Evolutionary conservation across 768 basidiomycete genomes (phyloP), one percentile per base, ranked within the genome.

Genomic region (Mycena epipterygia): DNA sequence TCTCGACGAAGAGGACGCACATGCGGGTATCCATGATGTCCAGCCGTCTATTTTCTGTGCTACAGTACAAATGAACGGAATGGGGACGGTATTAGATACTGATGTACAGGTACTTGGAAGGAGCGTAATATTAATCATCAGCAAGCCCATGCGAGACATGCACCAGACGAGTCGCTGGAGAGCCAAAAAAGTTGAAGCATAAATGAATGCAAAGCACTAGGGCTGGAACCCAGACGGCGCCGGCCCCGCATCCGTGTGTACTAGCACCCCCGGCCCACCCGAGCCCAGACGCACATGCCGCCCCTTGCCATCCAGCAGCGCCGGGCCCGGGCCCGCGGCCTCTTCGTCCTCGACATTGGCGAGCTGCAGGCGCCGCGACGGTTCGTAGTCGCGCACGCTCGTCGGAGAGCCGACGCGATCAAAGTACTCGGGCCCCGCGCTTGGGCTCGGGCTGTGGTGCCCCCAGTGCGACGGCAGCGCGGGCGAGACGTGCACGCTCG

Each of bases 321-420:
- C 48, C 19, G 57, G 51, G 2, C 53, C 42, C 23, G 42, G 27
- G 7, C 59, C 58, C 29, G 33, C 39, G 7, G 57, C 41, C 23
- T 66, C 72, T 8, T 35, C 62, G 30, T 70, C 68, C 5, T 62
- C 68, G 16, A 62, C 77, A 60, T 86, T 86, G 17, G 81, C 82
- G 4, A 86, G 80, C 58, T 84, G 84, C 51, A 86, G 73, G 52
- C 73, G 68, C 17, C 74, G 73, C n/a, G 78, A 79, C 33, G 76
- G 80, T 64, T 73, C 68, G 44, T 64, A 66, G 61, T 86, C 82
- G 64, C 81, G 81, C 64, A 84, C 68, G 69, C 82, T 84, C 66
- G 81, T 80, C n/a, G 85, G 85, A 67, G 83, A 86, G 8, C 84
- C 84, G 0, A 81, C 70, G 21, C 85, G 82, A 74, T 73, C 72